phyloP scores from a whole-genome alignment of 2,329 filamentous ascomycete genomes.

The Apiospora aurea region DNA sequence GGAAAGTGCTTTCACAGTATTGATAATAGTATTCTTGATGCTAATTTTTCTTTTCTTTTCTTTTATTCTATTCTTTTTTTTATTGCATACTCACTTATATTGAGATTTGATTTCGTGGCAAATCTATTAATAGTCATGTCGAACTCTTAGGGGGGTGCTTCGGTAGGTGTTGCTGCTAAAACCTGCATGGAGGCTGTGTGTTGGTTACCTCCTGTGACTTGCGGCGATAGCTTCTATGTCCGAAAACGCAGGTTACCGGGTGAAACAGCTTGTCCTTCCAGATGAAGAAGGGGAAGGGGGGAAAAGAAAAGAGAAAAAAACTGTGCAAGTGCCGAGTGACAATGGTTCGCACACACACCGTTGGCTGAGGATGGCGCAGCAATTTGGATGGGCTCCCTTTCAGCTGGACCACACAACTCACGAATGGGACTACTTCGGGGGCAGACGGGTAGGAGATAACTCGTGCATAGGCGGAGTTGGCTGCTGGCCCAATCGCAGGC shows the following conservation, averaged over 20 bases:
- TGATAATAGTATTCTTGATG: too few species aligned
- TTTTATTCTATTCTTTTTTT: too few species aligned
- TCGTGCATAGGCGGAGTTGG: background rate
- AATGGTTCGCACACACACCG: background rate
- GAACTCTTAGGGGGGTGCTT: background rate
- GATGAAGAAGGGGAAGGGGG: background rate
- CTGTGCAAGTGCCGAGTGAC: constrained; percentile 3
- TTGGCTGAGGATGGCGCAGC: constrained; percentile 19
- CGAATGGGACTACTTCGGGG: background rate
- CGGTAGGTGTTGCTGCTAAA: background rate
- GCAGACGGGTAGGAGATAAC: constrained; percentile 11
- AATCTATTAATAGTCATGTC: background rate
- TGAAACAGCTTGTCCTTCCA: background rate
- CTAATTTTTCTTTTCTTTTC: too few species aligned
- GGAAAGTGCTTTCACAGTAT: background rate
- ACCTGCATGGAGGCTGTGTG: constrained; percentile 6
- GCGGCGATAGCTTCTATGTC: background rate
- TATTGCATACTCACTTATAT: too few species aligned
- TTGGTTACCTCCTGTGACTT: constrained; percentile 17
- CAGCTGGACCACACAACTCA: background rate
- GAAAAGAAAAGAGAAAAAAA: background rate
- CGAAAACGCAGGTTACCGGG: background rate
- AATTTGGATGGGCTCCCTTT: constrained; percentile 2
- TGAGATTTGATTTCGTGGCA: background rate
- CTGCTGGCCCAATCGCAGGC: background rate